Evolutionary conservation across 805 yeast species (phyloP).

Genomic region (Wickerhamiella azymoides): DNA sequence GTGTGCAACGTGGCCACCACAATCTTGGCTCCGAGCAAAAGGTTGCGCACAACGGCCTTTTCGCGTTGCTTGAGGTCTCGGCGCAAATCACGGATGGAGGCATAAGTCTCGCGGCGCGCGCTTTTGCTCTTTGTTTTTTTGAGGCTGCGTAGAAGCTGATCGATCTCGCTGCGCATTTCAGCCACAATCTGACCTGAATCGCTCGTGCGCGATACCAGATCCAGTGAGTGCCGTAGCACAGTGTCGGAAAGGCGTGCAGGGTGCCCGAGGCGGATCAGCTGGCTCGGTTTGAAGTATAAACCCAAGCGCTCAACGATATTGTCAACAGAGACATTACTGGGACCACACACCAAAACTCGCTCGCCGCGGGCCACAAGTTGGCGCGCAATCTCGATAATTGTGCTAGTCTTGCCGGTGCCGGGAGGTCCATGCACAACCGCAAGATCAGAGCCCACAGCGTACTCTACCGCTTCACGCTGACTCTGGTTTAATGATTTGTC

Average conservation of each 20-base stretch:
- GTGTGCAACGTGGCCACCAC: slow-evolving; percentile 82
- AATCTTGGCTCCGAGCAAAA: slow-evolving; percentile 49
- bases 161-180: slow-evolving; percentile 62
- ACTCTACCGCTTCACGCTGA: slow-evolving; percentile 58
- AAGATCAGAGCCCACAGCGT: slow-evolving; percentile 40
- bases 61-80: slow-evolving; percentile 61
- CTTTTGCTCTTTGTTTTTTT: slow-evolving; percentile 56
- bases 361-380: slow-evolving; percentile 44
- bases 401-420: slow-evolving; percentile 76
- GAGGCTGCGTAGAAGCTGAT: slow-evolving; percentile 36
- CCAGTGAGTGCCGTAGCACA: slow-evolving; percentile 60
- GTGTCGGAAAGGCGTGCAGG: slow-evolving; percentile 68
- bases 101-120: slow-evolving; percentile 39
- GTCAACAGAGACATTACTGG: slow-evolving; percentile 86
- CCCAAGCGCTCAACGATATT: slow-evolving; percentile 69
- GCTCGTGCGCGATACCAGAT: slow-evolving; percentile 46
- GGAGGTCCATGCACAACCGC: slow-evolving; percentile 67
- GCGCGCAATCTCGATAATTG: slow-evolving; percentile 65
- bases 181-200: slow-evolving; percentile 46
- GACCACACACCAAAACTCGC: slow-evolving; percentile 77
- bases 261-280: slow-evolving; percentile 77
- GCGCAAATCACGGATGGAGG: slow-evolving; percentile 51
- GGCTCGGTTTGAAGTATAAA: slow-evolving; percentile 29
- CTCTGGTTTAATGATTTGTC: slow-evolving; percentile 45
- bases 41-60: slow-evolving; percentile 41